Evolutionary conservation across 23 red algal genomes (phyloP).

Genomic region (Gracilaria domingensis): DNA sequence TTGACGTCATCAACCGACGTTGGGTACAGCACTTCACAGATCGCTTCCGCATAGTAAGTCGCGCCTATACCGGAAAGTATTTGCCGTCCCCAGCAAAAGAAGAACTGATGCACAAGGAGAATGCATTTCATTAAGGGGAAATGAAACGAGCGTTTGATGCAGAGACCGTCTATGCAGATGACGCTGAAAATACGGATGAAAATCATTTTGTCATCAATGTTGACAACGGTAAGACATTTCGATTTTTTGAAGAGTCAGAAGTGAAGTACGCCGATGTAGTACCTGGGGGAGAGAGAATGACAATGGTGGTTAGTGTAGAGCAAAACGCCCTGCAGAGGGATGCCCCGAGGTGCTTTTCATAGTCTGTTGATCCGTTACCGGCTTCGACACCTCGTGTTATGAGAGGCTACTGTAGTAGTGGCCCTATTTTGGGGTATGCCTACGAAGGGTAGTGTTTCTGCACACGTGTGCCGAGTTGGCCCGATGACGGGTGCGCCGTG

Average conservation of each 20-base stretch:
- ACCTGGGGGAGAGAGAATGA: constrained; percentile 39
- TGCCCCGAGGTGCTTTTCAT: too few relatives aligned
- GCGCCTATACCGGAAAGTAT: neutral
- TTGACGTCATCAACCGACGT: neutral
- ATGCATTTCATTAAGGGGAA: constrained; percentile 18
- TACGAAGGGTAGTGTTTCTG: too few relatives aligned
- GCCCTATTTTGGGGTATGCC: too few relatives aligned
- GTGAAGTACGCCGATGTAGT: constrained; percentile 56
- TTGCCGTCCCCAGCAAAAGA: neutral
- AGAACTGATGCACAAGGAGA: constrained; percentile 2
- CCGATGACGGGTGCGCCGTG: too few relatives aligned
- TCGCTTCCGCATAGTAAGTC: constrained; percentile 27
- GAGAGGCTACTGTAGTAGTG: too few relatives aligned
- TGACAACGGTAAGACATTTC: constrained; percentile 32
- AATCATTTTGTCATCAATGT: constrained; percentile 44
- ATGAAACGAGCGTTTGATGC: constrained; percentile 47
- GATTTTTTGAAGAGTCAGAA: constrained; percentile 1
- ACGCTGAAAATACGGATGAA: constrained; percentile 52
- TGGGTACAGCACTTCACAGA: constrained; percentile 24
- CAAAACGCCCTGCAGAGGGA: too few relatives aligned
- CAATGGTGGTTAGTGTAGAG: constrained; percentile 46
- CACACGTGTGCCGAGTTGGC: too few relatives aligned
- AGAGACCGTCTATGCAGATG: too few relatives aligned
- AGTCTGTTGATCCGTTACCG: too few relatives aligned
- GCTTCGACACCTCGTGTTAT: too few relatives aligned